phyloP scores from a whole-genome alignment of 2,329 filamentous ascomycete genomes.

The Pezicula radicicola region DNA sequence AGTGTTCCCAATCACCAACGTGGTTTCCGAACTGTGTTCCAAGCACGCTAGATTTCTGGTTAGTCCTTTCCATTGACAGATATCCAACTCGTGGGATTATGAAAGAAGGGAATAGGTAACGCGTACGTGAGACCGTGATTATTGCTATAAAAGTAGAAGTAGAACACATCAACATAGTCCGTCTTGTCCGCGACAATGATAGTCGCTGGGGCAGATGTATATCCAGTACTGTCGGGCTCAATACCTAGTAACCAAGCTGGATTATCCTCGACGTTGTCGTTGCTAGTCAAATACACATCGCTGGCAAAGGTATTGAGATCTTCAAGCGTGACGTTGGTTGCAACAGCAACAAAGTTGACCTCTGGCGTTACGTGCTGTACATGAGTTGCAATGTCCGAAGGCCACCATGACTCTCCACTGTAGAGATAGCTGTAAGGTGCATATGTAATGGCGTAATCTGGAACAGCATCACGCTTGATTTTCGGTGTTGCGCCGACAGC shows the following conservation, averaged over 20 bases:
- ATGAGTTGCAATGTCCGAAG: constrained; percentile 39
- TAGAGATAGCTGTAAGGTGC: constrained; percentile 44
- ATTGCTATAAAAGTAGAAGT: constrained; percentile 10
- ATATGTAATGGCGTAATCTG: constrained; percentile 2
- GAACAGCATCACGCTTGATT: not conserved
- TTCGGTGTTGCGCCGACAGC: too few relatives aligned
- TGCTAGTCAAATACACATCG: constrained; percentile 41
- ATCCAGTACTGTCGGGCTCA: constrained; percentile 42
- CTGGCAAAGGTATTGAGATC: constrained; percentile 29
- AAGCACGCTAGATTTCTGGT: constrained; percentile 10
- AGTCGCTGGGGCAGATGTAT: constrained; percentile 43
- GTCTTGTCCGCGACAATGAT: constrained; percentile 41
- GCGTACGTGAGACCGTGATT: constrained; percentile 3
- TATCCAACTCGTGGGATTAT: too few relatives aligned
- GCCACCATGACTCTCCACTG: constrained; percentile 39
- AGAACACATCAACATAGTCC: constrained; percentile 4
- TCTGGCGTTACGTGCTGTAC: constrained; percentile 37
- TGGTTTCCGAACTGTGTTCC: constrained; percentile 21
- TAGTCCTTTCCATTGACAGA: not conserved
- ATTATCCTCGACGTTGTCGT: constrained; percentile 38
- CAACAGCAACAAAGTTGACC: constrained; percentile 33
- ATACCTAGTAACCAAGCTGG: constrained; percentile 37
- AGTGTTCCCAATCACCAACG: constrained; percentile 25
- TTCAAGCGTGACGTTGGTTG: constrained; percentile 30
- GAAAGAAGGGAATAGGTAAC: not conserved